Evolutionary conservation across 1,284 basidiomycete species (phyloP).

Genomic region (Pseudozyma pruni): DNA sequence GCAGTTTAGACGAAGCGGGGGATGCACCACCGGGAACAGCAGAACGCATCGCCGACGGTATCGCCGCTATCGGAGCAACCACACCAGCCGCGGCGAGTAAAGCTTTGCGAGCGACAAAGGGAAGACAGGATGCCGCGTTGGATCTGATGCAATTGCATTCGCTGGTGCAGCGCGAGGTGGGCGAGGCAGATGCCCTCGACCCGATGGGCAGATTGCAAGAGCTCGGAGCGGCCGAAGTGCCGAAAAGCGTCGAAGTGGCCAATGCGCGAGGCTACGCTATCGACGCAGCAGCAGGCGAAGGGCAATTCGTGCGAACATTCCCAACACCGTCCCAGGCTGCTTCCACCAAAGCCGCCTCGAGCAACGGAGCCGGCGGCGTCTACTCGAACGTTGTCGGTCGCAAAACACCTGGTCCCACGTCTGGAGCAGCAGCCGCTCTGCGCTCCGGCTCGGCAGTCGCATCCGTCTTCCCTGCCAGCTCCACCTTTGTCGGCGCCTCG

Average conservation of each 20-base stretch:
- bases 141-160: constrained; percentile 60
- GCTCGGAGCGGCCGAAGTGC: constrained; percentile 29
- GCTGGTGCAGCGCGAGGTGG: constrained; percentile 43
- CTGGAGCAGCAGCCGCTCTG: constrained; percentile 36
- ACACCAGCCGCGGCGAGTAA: constrained; percentile 16
- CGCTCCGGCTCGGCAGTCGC: constrained; percentile 35
- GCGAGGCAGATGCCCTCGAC: constrained; percentile 54
- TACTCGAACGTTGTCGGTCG: constrained; percentile 37
- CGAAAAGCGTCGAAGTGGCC: constrained; percentile 29
- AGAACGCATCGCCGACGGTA: constrained; percentile 27
- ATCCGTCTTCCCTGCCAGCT: constrained; percentile 51
- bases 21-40: constrained; percentile 44
- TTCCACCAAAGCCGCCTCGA: background rate
- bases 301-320: constrained; percentile 24
- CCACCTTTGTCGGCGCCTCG: constrained; percentile 21
- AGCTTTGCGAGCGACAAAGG: constrained; percentile 58
- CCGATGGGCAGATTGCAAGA: constrained; percentile 42
- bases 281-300: constrained; percentile 15
- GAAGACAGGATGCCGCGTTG: constrained; percentile 58
- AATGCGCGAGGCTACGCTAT: constrained; percentile 19
- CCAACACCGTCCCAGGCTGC: constrained; percentile 43
- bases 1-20: constrained; percentile 34
- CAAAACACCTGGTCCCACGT: constrained; percentile 17
- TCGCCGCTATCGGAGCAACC: constrained; percentile 40
- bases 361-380: constrained; percentile 4